Percentiles rank a stretch among this genome's conserved stretches.
phyloP scores from a whole-genome alignment of 176 grass and related monocot species.

The Calamus simplicifolius region DNA sequence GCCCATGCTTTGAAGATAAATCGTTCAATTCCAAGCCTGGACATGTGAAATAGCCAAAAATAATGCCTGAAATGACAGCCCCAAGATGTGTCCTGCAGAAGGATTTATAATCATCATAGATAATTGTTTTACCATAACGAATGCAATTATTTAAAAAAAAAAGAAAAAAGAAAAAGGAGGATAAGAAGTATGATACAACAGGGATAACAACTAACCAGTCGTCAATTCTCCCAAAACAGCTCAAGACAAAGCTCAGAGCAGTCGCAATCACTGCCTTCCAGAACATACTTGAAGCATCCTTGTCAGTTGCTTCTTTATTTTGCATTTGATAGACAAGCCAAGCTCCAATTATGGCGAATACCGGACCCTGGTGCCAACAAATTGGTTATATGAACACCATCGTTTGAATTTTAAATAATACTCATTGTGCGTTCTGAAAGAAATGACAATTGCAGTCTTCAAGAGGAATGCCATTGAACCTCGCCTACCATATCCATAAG shows the following conservation, averaged over 20 bases:
- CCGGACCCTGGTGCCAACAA: constrained; percentile 43
- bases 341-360: constrained; percentile 62
- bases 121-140: too few relatives aligned
- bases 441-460: too few relatives aligned
- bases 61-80: constrained; percentile 48
- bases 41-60: constrained; percentile 59
- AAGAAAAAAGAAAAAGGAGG: too few relatives aligned
- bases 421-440: too few relatives aligned
- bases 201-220: constrained; percentile 40
- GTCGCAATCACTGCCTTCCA: constrained; percentile 48
- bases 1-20: constrained; percentile 28
- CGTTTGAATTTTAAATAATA: too few relatives aligned
- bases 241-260: constrained; percentile 48
- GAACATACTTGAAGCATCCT: constrained; percentile 56
- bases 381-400: constrained; percentile 1
- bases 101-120: too few relatives aligned
- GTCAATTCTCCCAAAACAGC: constrained; percentile 64
- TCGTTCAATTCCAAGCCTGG: constrained; percentile 46
- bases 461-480: too few relatives aligned
- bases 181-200: not conserved
- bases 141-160: too few relatives aligned
- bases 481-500: too few relatives aligned
- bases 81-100: constrained; percentile 54
- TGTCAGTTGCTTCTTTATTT: constrained; percentile 51
- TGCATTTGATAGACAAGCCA: constrained; percentile 77